Percentiles rank a stretch among this genome's conserved stretches.
Evolutionary conservation across 1,139 yeast species (phyloP).

Genomic region (Debaryomyces psychrophilus): DNA sequence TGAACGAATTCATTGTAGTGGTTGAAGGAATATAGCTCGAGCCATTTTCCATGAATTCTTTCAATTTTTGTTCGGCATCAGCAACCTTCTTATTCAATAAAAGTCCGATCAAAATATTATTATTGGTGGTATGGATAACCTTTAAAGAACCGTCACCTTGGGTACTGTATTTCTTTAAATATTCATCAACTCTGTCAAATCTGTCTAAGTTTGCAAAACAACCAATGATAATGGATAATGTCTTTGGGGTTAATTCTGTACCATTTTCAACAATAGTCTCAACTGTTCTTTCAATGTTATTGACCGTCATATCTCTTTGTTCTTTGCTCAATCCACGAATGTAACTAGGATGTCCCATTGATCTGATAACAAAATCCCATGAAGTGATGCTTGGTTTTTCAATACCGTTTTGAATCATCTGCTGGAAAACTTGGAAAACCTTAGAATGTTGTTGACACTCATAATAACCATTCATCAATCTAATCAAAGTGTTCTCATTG

Average conservation of each 20-base stretch:
- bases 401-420: conserved; percentile 31
- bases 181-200: conserved; percentile 37
- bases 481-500: conserved; percentile 33
- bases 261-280: conserved; percentile 32
- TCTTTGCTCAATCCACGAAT: conserved; percentile 20
- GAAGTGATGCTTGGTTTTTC: conserved; percentile 31
- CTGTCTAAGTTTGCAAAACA: conserved; percentile 40
- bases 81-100: conserved; percentile 31
- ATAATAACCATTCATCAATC: conserved; percentile 41
- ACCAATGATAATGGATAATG: conserved; percentile 36
- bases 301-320: conserved; percentile 21
- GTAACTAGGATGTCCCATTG: conserved; percentile 39
- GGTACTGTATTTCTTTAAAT: conserved; percentile 25
- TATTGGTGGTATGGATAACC: conserved; percentile 33
- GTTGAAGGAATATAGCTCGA: conserved; percentile 36
- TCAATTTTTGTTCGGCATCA: conserved; percentile 40
- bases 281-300: conserved; percentile 33
- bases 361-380: conserved; percentile 43
- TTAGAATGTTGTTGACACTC: conserved; percentile 32
- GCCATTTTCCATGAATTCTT: conserved; percentile 30
- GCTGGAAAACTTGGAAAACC: conserved; percentile 40
- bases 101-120: conserved; percentile 42
- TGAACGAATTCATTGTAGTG: conserved; percentile 40
- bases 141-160: conserved; percentile 25
- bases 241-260: conserved; percentile 29